Evolutionary conservation across 1,284 basidiomycete genomes (phyloP).

Genomic region (Moesziomyces aphidis): DNA sequence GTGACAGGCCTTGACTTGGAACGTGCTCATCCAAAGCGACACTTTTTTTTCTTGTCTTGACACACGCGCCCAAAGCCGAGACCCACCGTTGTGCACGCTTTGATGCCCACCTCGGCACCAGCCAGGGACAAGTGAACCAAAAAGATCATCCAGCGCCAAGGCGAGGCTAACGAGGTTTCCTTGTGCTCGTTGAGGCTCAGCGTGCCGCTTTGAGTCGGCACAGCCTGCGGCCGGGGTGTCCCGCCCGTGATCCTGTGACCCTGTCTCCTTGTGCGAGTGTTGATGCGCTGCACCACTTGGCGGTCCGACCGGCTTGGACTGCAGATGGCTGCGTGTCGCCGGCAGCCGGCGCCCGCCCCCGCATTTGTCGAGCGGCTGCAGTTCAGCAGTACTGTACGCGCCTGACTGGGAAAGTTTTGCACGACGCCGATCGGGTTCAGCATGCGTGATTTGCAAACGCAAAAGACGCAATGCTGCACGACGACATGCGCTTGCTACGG

Average conservation of each 20-base stretch:
- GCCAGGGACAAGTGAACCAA: no score
- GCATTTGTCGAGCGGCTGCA: neutral
- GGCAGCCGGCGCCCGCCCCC: neutral
- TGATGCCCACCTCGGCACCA: no score
- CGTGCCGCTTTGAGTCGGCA: neutral
- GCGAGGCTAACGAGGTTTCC: no score
- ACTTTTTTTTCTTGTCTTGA: neutral
- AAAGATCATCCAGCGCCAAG: no score
- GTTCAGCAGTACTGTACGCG: neutral
- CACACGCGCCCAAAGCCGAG: neutral
- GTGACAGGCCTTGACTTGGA: constrained; percentile 31
- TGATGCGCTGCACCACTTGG: constrained; percentile 14
- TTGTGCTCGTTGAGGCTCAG: neutral
- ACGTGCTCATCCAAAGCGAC: constrained; percentile 22
- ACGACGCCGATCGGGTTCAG: neutral
- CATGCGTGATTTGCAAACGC: neutral
- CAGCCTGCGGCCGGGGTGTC: neutral
- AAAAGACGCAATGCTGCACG: neutral
- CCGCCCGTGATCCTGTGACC: constrained; percentile 11
- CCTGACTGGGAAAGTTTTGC: constrained; percentile 1
- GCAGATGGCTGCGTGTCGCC: neutral
- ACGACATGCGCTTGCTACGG: neutral
- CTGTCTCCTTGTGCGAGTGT: neutral
- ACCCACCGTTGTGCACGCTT: no score
- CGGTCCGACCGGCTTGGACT: constrained; percentile 33